Evolutionary conservation across 148 eudicot species (phyloP).

Genomic region (Rhododendron molle): DNA sequence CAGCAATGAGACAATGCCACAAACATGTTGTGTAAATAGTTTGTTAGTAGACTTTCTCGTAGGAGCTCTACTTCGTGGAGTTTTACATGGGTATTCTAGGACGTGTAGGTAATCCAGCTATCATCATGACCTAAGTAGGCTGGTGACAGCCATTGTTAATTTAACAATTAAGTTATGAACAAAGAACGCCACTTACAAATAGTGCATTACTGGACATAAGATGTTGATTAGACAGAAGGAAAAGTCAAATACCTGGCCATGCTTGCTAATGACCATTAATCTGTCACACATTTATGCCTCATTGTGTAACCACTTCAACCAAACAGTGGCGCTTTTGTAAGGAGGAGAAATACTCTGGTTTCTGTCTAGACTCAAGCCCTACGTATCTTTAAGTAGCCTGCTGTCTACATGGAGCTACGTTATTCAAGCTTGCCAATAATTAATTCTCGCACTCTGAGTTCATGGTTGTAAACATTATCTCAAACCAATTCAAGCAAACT

Average conservation of each 20-base stretch:
- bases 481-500: neutral
- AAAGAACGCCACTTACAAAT: no score
- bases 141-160: neutral
- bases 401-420: neutral
- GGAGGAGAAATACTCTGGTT: neutral
- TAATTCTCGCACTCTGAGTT: neutral
- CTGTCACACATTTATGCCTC: neutral
- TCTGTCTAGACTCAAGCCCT: neutral
- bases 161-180: neutral
- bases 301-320: neutral
- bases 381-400: neutral
- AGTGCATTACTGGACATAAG: neutral
- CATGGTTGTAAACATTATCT: neutral
- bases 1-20: neutral
- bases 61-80: neutral
- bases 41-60: neutral
- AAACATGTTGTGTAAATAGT: neutral
- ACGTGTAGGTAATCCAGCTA: neutral
- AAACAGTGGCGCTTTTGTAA: neutral
- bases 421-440: neutral
- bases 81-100: neutral
- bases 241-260: neutral
- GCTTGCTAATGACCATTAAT: neutral
- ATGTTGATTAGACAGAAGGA: no score
- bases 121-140: neutral